Base-by-base conservation (phyloP, 78 protist species). In the Dictyostelium capitatum region DNA sequence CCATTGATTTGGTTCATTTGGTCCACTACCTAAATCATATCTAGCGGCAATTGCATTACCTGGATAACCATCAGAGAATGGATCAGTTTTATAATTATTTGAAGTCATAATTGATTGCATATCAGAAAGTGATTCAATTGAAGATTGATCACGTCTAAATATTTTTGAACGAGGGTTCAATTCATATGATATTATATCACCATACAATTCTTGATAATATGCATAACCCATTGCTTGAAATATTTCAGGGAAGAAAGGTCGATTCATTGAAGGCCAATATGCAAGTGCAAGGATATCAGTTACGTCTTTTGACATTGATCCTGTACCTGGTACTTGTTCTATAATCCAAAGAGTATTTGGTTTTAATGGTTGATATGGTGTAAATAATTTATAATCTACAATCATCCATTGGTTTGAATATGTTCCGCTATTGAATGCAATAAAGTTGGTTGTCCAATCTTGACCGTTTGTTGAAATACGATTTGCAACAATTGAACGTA, bases 351-450 rank as follows among this genome's bases (percentile, higher is more conserved):
- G n/a, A 12, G 83, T 50, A 41, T 57, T 79, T 4, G 77, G 72
- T 23, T n/a, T 48, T 12, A 93, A 73, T 25, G 41, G 47, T 57
- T 79, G 53, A 53, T 62, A 93, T 12, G 96, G 95, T 37, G 47
- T 69, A 75, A 97, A 93, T n/a, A 70, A 23, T 59, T 94, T 95
- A 51, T 87, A 87, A 51, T 87, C 93, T 5, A 87, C 64, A n/a
- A 96, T 54, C 67, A 89, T 94, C 96, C 96, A 96, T 89, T 97
- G 98, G 59, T 97, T 97, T 79, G 95, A 94, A 80, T 97, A 97
- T 41, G 98, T 97, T 20, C 99, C 99, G 17, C 91, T 65, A 50
- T 96, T 81, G 67, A 75, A 94, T 17, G 15, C 11, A 43, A 43
- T 30, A 3, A 94, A 92, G 10, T 54, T 79, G 19, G 67, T 28